Conservation (phyloP, 2,329 filamentous ascomycete genomes). For the Aspergillus vadensis region DNA sequence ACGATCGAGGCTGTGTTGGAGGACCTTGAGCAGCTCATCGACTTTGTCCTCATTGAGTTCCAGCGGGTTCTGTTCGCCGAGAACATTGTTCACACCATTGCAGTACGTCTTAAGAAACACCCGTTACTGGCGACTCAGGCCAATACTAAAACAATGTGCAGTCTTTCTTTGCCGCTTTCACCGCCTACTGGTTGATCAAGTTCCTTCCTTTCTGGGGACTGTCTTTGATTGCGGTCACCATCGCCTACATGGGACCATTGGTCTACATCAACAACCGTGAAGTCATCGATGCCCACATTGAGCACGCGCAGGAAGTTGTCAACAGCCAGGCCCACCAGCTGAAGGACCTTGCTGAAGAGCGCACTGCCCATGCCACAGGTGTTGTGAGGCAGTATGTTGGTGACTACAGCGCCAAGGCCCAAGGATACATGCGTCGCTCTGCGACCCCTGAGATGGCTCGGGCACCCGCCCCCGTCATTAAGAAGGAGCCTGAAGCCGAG, state of each 20-base stretch:
- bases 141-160: conserved; percentile 29
- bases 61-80: conserved; percentile 68
- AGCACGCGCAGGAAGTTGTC: conserved; percentile 56
- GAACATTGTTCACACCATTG: conserved; percentile 62
- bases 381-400: conserved; percentile 61
- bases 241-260: conserved; percentile 62
- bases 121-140: background rate
- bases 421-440: conserved; percentile 53
- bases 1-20: conserved; percentile 63
- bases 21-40: conserved; percentile 65
- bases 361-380: conserved; percentile 60
- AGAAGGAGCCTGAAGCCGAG: conserved; percentile 43
- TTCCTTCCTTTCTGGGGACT: conserved; percentile 67
- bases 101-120: conserved; percentile 49
- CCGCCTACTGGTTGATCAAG: conserved; percentile 67
- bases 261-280: conserved; percentile 68
- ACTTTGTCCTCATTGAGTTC: conserved; percentile 70
- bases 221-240: conserved; percentile 57
- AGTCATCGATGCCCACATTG: conserved; percentile 62
- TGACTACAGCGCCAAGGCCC: conserved; percentile 63
- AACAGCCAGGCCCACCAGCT: conserved; percentile 62
- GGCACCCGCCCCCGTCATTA: conserved; percentile 25
- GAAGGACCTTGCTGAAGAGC: conserved; percentile 61
- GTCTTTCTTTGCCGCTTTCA: conserved; percentile 61
- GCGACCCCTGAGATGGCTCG: conserved; percentile 37